Evolutionary conservation across 257 asterid genomes (phyloP).

Genomic region (Solanum lignicaule): DNA sequence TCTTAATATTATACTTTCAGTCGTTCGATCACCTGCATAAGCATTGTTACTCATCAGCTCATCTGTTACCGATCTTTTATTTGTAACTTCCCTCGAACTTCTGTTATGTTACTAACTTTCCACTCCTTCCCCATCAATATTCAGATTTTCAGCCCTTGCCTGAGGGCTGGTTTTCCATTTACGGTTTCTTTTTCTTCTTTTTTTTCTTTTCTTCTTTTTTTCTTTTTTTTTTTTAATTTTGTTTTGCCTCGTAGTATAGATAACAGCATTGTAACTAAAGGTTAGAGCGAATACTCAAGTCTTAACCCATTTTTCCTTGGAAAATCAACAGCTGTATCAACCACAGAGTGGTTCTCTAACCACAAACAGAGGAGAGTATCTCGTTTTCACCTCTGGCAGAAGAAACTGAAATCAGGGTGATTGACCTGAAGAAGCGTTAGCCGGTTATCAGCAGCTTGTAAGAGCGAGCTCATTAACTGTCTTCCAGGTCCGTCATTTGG

Average conservation of each 20-base stretch:
- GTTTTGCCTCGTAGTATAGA: background rate
- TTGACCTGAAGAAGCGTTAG: conserved; percentile 41
- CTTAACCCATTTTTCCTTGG: background rate
- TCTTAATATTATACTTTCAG: background rate
- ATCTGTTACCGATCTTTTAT: background rate
- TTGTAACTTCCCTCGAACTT: background rate
- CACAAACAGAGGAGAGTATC: background rate
- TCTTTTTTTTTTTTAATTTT: background rate
- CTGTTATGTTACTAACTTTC: background rate
- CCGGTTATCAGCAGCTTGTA: conserved; percentile 69
- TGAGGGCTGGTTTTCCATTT: background rate
- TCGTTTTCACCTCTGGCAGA: conserved; percentile 42
- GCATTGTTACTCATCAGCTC: background rate
- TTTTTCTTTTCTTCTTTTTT: too few relatives aligned
- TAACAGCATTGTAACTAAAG: background rate
- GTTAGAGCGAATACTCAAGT: background rate
- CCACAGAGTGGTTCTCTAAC: background rate
- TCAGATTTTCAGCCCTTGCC: background rate
- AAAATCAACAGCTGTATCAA: background rate
- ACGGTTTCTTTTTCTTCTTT: background rate
- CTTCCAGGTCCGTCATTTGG: conserved; percentile 39
- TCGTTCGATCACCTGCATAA: background rate
- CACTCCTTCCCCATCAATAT: background rate
- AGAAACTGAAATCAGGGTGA: conserved; percentile 92
- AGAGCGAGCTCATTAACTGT: conserved; percentile 41